Evolutionary conservation across 2,329 filamentous ascomycete genomes (phyloP).

Genomic region (Knufia fluminis): DNA sequence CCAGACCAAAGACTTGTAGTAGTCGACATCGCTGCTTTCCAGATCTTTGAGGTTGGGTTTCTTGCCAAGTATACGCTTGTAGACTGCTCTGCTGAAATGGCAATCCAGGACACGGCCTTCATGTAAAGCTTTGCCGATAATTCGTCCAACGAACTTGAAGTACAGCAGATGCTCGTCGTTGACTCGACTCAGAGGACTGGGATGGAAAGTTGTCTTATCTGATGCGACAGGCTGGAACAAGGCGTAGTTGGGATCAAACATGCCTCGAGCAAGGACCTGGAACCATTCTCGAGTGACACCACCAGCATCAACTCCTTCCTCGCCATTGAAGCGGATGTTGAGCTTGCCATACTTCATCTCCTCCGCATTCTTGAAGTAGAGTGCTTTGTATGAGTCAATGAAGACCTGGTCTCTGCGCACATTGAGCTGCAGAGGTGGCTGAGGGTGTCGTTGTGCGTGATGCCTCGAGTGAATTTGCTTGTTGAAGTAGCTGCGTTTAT

Average conservation of each 20-base stretch:
- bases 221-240: constrained; percentile 94
- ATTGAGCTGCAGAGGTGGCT: constrained; percentile 72
- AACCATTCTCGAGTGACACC: constrained; percentile 99
- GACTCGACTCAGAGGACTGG: constrained; percentile 85
- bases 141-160: constrained; percentile 98
- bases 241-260: constrained; percentile 98
- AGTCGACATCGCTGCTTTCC: constrained; percentile 96
- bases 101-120: constrained; percentile 93
- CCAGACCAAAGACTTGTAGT: constrained; percentile 98
- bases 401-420: constrained; percentile 94
- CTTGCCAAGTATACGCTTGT: constrained; percentile 93
- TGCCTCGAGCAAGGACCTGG: constrained; percentile 89
- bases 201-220: constrained; percentile 96
- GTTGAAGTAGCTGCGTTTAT: constrained; percentile 98
- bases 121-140: constrained; percentile 96
- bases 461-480: constrained; percentile 75
- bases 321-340: constrained; percentile 92
- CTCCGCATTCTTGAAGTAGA: constrained; percentile 92
- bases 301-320: constrained; percentile 95
- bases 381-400: constrained; percentile 94
- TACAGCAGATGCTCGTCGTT: constrained; percentile 94
- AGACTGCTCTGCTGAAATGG: constrained; percentile 97
- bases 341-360: constrained; percentile 99
- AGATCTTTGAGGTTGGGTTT: constrained; percentile 97
- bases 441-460: constrained; percentile 60